A percentile compares a stretch with the other conserved stretches of the same genome.
phyloP scores from a whole-genome alignment of 1,284 basidiomycete genomes.

The Rhodofomes roseus region DNA sequence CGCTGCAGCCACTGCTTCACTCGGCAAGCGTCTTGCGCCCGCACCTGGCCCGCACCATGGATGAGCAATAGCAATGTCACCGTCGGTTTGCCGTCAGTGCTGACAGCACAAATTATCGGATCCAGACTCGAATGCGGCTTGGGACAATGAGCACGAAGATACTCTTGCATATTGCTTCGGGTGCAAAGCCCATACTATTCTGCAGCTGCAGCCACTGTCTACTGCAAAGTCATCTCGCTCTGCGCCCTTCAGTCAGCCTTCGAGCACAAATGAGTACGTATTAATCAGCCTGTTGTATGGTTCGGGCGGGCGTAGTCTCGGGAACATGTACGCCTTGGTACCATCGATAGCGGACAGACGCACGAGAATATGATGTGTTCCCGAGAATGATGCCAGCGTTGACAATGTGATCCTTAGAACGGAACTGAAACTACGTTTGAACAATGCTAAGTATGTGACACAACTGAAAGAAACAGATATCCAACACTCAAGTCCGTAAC shows the following conservation, averaged over 20 bases:
- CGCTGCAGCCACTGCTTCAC: too few relatives aligned
- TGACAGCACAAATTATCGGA: neutral
- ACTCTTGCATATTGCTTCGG: neutral
- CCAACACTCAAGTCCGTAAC: slow-evolving; percentile 9
- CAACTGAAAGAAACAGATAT: neutral
- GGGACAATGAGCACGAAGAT: neutral
- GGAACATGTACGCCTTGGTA: too few relatives aligned
- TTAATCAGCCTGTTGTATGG: neutral
- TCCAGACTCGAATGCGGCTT: too few relatives aligned
- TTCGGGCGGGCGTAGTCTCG: neutral
- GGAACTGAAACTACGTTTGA: too few relatives aligned
- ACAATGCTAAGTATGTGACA: too few relatives aligned
- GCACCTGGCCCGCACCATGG: too few relatives aligned
- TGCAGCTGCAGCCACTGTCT: neutral
- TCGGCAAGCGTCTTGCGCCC: too few relatives aligned
- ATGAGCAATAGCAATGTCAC: too few relatives aligned
- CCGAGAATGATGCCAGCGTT: too few relatives aligned
- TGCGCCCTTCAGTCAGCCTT: neutral
- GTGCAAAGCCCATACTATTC: too few relatives aligned
- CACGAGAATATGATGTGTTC: neutral
- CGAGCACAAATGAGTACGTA: neutral
- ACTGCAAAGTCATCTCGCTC: too few relatives aligned
- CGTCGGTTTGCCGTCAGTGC: neutral
- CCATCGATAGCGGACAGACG: neutral
- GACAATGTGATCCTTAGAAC: too few relatives aligned